Evolutionary conservation across 2,329 filamentous ascomycete species (phyloP), one percentile per base, ranked within the genome.

Genomic region (Aureobasidium sp.): DNA sequence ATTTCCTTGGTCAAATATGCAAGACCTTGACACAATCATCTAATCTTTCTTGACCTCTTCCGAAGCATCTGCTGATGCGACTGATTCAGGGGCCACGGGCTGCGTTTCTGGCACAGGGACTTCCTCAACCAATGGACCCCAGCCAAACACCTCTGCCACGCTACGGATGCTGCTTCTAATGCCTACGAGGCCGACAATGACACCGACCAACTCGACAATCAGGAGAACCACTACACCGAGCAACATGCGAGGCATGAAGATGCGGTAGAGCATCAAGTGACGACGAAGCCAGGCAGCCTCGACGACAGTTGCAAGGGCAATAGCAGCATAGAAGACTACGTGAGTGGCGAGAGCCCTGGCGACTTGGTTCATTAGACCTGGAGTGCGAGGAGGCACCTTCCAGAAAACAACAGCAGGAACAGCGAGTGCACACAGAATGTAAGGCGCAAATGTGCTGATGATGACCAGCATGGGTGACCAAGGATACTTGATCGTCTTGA

Each of bases 231-330:
- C 76, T 0, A 86, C 87, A 0, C 88, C 91, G 72, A 90, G 83
- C 88, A 99, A 90, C 77, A 93, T 99, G 31, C 93, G 79, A 51
- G 94, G 94, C 76, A 84, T 87, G 71, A 99, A 99, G 47, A 99
- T 91, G 45, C 94, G 84, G 76, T 94, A 99, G 34, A 99, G 82
- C 94, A 99, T 99, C 65, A 99, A 81, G 78, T 99, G 94, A 57
- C 94, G 82, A 60, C 94, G 82, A 70, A 99, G 77, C 77, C 91
- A 87, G 1, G 90, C 92, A 0, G 93, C 90, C 88, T 93, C 97
- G 73, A 89, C 85, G 68, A 94, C 95, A 5, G 92, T 96, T 0
- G 91, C 90, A 25, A 96, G 76, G 31, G 88, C 88, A 71, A 97
- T 84, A 9, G 89, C 87, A 5, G 90, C 90, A 71, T 91, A 94